Conservation (phyloP, 176 grass and related monocot genomes). For the Phyllostachys edulis region DNA sequence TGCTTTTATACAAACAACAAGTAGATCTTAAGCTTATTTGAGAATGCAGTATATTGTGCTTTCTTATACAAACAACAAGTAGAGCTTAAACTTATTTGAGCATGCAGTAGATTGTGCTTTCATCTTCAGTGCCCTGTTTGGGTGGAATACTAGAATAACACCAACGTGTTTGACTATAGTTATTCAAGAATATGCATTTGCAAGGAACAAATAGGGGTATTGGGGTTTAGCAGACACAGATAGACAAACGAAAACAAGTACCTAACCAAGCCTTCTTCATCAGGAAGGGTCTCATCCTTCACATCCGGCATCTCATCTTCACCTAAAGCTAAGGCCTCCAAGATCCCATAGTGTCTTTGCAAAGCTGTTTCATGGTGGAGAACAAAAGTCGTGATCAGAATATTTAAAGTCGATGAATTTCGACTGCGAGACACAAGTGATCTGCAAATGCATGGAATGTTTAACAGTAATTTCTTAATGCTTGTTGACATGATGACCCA, state of each 20-base stretch:
- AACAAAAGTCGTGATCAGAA: neutral
- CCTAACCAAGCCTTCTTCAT: slow-evolving; percentile 81
- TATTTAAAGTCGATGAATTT: slow-evolving; percentile 7
- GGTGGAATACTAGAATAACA: neutral
- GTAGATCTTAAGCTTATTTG: slow-evolving; percentile 2
- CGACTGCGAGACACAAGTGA: neutral
- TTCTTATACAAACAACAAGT: neutral
- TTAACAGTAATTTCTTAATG: neutral
- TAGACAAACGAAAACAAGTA: slow-evolving; percentile 32
- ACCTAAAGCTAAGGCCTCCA: slow-evolving; percentile 88
- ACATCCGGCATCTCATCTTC: slow-evolving; percentile 94
- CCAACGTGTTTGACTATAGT: neutral
- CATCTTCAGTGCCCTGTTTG: neutral
- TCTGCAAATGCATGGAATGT: neutral
- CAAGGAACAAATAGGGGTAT: neutral
- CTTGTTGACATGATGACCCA: neutral
- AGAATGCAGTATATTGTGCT: neutral
- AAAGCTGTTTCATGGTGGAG: slow-evolving; percentile 55
- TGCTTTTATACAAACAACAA: slow-evolving; percentile 11
- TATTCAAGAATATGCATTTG: slow-evolving; percentile 23
- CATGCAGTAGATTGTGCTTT: neutral
- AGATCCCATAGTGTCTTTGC: slow-evolving; percentile 89
- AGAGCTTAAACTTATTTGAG: slow-evolving; percentile 8
- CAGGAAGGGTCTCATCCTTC: slow-evolving; percentile 87
- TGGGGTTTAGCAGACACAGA: slow-evolving; percentile 21